phyloP scores from a whole-genome alignment of 177 flowering plant genomes.

The Vitis hybrid region DNA sequence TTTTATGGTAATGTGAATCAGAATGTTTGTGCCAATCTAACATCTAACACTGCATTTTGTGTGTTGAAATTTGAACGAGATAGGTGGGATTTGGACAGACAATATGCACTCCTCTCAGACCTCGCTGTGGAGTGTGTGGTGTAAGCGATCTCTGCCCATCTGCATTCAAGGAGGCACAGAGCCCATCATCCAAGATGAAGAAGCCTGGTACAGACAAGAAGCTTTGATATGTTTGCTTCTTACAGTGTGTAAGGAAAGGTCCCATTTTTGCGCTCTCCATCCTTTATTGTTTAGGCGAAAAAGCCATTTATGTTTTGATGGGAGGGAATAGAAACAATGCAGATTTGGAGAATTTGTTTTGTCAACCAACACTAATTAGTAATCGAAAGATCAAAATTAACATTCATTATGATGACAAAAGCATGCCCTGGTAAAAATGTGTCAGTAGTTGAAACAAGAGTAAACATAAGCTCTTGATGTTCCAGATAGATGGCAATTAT shows the following conservation, averaged over 20 bases:
- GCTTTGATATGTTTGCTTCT: slow-evolving; percentile 4
- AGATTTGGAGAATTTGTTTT: not conserved
- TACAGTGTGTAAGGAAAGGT: not conserved
- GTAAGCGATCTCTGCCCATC: slow-evolving; percentile 73
- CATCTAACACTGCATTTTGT: not conserved
- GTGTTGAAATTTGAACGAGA: not conserved
- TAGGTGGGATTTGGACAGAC: slow-evolving; percentile 99
- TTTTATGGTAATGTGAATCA: too few relatives aligned
- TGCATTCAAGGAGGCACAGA: slow-evolving; percentile 74
- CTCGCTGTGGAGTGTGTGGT: slow-evolving; percentile 69
- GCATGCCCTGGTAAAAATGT: too few relatives aligned
- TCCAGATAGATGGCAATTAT: too few relatives aligned
- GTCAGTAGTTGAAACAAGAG: too few relatives aligned
- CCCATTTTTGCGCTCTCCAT: not conserved
- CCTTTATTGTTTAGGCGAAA: not conserved
- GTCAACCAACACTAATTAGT: not conserved
- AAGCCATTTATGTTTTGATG: not conserved
- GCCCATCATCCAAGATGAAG: slow-evolving; percentile 49
- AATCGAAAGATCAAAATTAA: too few relatives aligned
- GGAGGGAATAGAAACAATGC: not conserved
- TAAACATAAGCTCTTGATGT: too few relatives aligned
- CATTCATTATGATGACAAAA: too few relatives aligned
- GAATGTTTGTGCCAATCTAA: too few relatives aligned
- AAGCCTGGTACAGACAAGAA: slow-evolving; percentile 29
- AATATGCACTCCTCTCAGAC: slow-evolving; percentile 85